Conservation (phyloP, 768 basidiomycete genomes). For the Boletus speciosus region DNA sequence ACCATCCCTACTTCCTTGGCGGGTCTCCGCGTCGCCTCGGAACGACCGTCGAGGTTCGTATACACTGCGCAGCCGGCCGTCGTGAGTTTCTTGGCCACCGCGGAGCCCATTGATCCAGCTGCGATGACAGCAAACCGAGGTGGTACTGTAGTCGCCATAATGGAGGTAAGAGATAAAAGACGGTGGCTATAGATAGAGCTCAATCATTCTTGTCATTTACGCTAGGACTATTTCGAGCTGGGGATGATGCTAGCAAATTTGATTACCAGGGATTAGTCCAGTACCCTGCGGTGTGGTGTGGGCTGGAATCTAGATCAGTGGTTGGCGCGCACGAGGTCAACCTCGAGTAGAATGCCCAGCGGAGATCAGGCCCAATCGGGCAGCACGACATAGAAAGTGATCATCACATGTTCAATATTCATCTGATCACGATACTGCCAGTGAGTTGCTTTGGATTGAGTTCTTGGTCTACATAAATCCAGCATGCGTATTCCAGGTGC, state of each 20-base stretch:
- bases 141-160: conserved; percentile 9
- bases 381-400: not conserved
- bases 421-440: not conserved
- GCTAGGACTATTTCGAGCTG: conserved; percentile 1
- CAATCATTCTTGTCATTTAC: conserved; percentile 2
- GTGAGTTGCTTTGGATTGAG: not conserved
- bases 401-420: conserved; percentile 1
- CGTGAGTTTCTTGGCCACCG: conserved; percentile 46
- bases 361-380: conserved; percentile 3
- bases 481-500: not conserved
- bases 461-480: not conserved
- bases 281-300: conserved; percentile 2
- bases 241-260: not conserved
- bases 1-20: conserved; percentile 52
- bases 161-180: conserved; percentile 6
- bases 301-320: conserved; percentile 18
- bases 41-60: conserved; percentile 53
- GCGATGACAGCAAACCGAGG: conserved; percentile 47
- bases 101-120: conserved; percentile 60
- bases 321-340: conserved; percentile 10
- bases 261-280: not conserved
- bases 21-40: conserved; percentile 45
- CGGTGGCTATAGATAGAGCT: conserved; percentile 10
- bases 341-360: conserved; percentile 6
- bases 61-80: conserved; percentile 50